Percentiles rank a stretch among this genome's conserved stretches.
Evolutionary conservation across 2,329 filamentous ascomycete genomes (phyloP).

Genomic region (Pseudogymnoascus sp.): DNA sequence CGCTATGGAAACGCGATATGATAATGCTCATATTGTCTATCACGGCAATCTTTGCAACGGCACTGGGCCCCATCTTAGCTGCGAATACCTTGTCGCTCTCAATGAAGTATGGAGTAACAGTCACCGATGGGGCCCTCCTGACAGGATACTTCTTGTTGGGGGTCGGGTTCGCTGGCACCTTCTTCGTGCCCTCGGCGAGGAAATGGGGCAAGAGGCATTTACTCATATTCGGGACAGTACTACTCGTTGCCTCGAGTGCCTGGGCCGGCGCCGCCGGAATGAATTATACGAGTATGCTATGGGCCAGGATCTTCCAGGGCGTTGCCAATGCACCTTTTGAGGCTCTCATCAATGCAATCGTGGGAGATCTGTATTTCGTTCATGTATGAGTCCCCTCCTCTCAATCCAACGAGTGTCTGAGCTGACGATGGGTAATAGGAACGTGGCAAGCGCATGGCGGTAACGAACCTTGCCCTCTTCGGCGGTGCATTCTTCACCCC

Average conservation of each 20-base stretch:
- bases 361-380: constrained; percentile 87
- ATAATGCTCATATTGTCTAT: constrained; percentile 74
- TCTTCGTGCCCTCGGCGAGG: constrained; percentile 80
- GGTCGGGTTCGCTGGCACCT: constrained; percentile 70
- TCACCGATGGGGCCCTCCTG: constrained; percentile 72
- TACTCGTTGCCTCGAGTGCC: constrained; percentile 65
- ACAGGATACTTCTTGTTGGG: constrained; percentile 86
- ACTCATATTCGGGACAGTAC: constrained; percentile 68
- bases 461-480: constrained; percentile 64
- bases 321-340: constrained; percentile 85
- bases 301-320: constrained; percentile 77
- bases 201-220: constrained; percentile 91
- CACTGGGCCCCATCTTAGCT: constrained; percentile 78
- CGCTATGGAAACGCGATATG: constrained; percentile 74
- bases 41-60: constrained; percentile 74
- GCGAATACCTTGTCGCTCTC: constrained; percentile 78
- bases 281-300: constrained; percentile 66
- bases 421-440: constrained; percentile 37
- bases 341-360: constrained; percentile 77
- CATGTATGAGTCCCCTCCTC: constrained; percentile 50
- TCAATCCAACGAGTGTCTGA: neutral
- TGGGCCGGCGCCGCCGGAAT: constrained; percentile 68
- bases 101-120: constrained; percentile 54
- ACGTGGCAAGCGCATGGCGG: constrained; percentile 79
- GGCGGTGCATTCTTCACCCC: constrained; percentile 72